These are phyloP conservation scores for Mimosa pudica DNA, from an alignment of 306 rosid genomes.

Conservation along the genomic window DNA sequence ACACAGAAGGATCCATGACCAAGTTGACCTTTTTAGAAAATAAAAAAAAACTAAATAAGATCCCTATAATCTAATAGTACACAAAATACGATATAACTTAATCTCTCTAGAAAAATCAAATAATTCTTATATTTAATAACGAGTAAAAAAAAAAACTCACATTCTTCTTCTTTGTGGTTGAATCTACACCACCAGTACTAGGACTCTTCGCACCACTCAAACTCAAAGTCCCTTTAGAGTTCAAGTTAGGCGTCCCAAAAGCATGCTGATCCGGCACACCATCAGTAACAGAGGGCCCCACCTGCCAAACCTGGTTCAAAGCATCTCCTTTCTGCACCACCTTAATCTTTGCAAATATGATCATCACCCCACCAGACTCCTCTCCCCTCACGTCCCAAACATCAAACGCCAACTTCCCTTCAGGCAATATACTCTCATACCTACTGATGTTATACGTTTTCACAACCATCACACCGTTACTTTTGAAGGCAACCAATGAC, in stretches of 20 bases:
- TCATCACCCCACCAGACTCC: slow-evolving; percentile 19
- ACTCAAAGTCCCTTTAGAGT: slow-evolving; percentile 49
- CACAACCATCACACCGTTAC: slow-evolving; percentile 30
- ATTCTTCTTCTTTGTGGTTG: slow-evolving; percentile 49
- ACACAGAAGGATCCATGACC: too few species aligned
- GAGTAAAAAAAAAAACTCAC: slow-evolving; percentile 52
- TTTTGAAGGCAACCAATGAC: slow-evolving; percentile 47
- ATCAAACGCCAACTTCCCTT: slow-evolving; percentile 44
- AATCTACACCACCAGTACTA: slow-evolving; percentile 30
- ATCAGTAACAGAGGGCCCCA: slow-evolving; percentile 40
- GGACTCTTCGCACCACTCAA: slow-evolving; percentile 35
- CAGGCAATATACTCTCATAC: slow-evolving; percentile 8
- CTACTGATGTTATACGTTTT: slow-evolving; percentile 46
- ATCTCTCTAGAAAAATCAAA: too few species aligned
- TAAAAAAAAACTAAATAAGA: too few species aligned
- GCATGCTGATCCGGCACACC: slow-evolving; percentile 34
- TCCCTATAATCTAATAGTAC: too few species aligned
- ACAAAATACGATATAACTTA: too few species aligned
- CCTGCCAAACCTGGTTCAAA: slow-evolving; percentile 60
- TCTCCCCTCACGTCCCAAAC: slow-evolving; percentile 52
- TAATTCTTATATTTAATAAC: too few species aligned
- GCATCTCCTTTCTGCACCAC: neutral
- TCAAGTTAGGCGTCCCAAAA: slow-evolving; percentile 31
- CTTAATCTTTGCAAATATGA: slow-evolving; percentile 43
- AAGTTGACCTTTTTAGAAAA: too few species aligned